Base-by-base conservation (phyloP, 2,329 filamentous ascomycete genomes). In the Microdochium paspali region DNA sequence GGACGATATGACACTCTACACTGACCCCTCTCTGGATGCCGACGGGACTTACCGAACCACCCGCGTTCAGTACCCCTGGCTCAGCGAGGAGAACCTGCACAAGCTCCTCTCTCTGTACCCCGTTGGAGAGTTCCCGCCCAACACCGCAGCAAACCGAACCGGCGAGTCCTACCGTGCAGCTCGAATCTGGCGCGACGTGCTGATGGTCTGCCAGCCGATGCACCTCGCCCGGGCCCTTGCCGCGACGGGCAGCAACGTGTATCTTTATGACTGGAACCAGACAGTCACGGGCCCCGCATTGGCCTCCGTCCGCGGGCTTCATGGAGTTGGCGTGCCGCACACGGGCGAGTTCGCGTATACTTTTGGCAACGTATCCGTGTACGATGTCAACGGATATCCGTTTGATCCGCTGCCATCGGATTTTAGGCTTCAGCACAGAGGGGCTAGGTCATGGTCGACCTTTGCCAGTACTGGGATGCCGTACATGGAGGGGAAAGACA, bases 281-380 rank as follows among this genome's bases (percentile, higher is more conserved):
- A 79, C 75, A 0, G 64, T 79, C 15, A 59, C 76, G 2, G 69
- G 66, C 3, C 62, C 66, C 0, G 64, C 72, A 26, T 55, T 77
- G 18, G 47, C 46, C 4, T 58, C 59, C 10, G 46, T 60, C 3
- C 53, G 53, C 23, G 63, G 64, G 10, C 51, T 60, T 2, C 59
- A 64, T 1, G 70, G 70, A 1, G 54, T 71, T 4, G 74, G 74
- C 25, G 61, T 69, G 0, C 63, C 74, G 4, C 76, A 80, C 55
- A 74, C 72, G 0, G 71, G 72, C 0, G 76, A 79, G 45, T 70
- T 78, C 24, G 68, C 72, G 4, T 80, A 77, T 57, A 60, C 75
- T 3, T 78, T 72, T 49, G 74, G 64, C 10, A 70, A 71, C 49
- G 52, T 71, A 18, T 64, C 67, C 2, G 60, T 67, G 46, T 78